Base-by-base conservation (phyloP, 352 stramenopile genomes). In the Phytophthora podocarpi region DNA sequence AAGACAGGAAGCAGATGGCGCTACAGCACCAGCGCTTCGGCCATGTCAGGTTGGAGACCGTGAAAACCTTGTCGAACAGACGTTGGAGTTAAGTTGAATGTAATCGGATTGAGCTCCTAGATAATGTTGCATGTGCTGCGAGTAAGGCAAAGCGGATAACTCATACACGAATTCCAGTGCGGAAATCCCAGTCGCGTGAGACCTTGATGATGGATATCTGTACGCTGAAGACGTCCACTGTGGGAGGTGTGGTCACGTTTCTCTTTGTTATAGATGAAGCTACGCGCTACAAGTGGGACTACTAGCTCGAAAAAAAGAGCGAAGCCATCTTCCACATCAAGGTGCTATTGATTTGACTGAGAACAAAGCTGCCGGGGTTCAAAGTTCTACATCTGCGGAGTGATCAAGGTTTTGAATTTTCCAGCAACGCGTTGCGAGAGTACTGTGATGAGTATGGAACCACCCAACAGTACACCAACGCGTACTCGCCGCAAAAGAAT, bases 201-300 rank as follows among this genome's bases (percentile, higher is more conserved):
- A 46, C 24, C 18, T 12, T 58, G 11, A 34, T 65, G 36, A 45
- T 64, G 48, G 32, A 60, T 18, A 26, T 54, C 3, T 60, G 48
- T 12, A 24, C 30, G 3, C 16, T 74, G 6, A 55, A 59, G 2
- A 57, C 35, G 7, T n/a, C n/a, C n/a, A 47, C 59, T 2, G 30
- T 27, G 23, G 46, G 45, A 12, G 23, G 20, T 0, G 56, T 13
- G 16, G 47, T 63, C n/a, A n/a, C n/a, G 32, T 51, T 67, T 10
- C 21, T 72, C 10, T 49, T 67, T 9, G 24, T 65, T 16, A 51
- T 60, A 1, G 43, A 68, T 32, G 58, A 68, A 28, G 41, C 40
- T 2, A 68, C 39, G 0, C 23, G 46, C 13, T 64, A 41, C 20
- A 61, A 65, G 28, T 73, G 58, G 57, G 31, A 12, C 9, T 73